Evolutionary conservation across 495 filamentous ascomycete genomes (phyloP), one percentile per base, ranked within the genome.

Genomic region (Aspergillus nanangensis): DNA sequence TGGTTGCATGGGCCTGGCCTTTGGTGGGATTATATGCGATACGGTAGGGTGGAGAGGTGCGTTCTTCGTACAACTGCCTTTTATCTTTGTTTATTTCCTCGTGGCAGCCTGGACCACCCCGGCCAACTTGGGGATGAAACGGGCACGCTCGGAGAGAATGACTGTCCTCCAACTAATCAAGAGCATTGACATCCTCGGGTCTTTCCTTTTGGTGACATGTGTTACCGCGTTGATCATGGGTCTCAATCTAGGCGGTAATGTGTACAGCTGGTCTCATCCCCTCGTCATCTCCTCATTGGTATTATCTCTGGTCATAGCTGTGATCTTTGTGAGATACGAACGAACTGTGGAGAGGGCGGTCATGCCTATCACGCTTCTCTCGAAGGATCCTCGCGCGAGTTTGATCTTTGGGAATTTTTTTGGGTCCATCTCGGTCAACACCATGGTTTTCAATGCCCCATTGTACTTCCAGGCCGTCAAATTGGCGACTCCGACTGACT

Each of bases 401-500:
- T 68, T 90, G n/a, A 76, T 89, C 38, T 79, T 88, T 51, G 75
- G 77, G 25, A 89, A 86, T 60, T 80, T 80, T 62, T 81, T 88
- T 50, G 78, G 72, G 1, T 62, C 76, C 13, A 69, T 87, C 19
- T 71, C 83, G 3, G 56, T 81, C 44, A 84, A 87, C 59, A 80
- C 83, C 14, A 78, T 88, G 52, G 61, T 86, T 36, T 92, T 90
- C 65, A 90, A 92, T 58, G 77, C 83, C 39, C 87, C 86, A 0
- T 67, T 92, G 17, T 92, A 82, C 69, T 92, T 90, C 66, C 86
- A 90, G 62, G 85, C 82, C 22, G 86, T 90, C 37, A 82, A 87
- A 51, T 75, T 89, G 32, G 80, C 84, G 10, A 77, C 70, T 17
- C 82, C 87, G 19, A 86, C 86, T 8, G 71, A 71, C 14, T 88